Conservation (phyloP, 257 asterid species). For the Plantago ovata region DNA sequence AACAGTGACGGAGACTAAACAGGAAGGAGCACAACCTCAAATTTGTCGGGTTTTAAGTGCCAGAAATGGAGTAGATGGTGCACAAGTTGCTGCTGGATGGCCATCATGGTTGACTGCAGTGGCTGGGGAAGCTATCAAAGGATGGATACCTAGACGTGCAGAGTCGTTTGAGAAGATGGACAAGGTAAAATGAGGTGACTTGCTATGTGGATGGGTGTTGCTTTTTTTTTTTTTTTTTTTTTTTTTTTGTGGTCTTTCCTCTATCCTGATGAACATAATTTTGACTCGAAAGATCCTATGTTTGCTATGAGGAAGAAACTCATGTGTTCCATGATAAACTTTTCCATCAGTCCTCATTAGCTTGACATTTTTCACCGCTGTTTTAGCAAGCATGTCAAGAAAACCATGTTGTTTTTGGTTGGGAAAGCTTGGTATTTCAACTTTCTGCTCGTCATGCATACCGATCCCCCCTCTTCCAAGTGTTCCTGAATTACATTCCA, state of each 20-base stretch:
- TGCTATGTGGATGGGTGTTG: neutral
- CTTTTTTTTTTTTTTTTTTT: slow-evolving; percentile 1
- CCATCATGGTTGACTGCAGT: slow-evolving; percentile 80
- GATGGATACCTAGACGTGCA: slow-evolving; percentile 85
- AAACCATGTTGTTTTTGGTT: neutral
- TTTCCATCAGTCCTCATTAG: neutral
- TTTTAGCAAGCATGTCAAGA: neutral
- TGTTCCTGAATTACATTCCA: neutral
- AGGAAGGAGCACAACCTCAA: slow-evolving; percentile 45
- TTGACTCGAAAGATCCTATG: neutral
- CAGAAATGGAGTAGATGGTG: slow-evolving; percentile 66
- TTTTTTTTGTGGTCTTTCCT: neutral
- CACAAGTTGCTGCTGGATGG: slow-evolving; percentile 89
- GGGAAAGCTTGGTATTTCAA: neutral
- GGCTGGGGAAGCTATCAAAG: slow-evolving; percentile 94
- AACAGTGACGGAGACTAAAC: slow-evolving; percentile 22
- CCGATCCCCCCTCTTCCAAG: slow-evolving; percentile 6
- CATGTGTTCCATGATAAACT: neutral
- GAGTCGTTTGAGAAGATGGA: slow-evolving; percentile 92
- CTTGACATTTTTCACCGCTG: neutral
- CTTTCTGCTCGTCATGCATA: neutral
- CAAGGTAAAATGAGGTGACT: slow-evolving; percentile 43
- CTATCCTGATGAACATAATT: neutral
- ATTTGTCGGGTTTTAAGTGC: slow-evolving; percentile 52
- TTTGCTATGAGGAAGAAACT: neutral